Conservation (phyloP, 768 basidiomycete species). For the Kwoniella dejecticola region DNA sequence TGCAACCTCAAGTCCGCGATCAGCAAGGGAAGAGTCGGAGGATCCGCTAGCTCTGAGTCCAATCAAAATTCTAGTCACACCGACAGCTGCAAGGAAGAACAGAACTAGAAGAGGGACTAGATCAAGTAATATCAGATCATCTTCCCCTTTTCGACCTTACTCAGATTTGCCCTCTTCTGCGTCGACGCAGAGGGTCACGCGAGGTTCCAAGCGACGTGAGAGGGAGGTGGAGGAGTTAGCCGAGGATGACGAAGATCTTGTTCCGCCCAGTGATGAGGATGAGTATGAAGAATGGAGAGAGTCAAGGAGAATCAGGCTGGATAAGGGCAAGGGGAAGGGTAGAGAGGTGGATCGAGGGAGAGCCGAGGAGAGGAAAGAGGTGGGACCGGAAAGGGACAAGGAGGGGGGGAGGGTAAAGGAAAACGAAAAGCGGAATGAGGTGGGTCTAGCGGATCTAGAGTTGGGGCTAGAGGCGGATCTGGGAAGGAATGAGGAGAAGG, state of each 20-base stretch:
- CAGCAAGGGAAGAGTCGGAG: slow-evolving; percentile 10
- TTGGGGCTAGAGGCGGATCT: not conserved
- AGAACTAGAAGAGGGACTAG: not conserved
- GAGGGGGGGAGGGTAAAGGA: not conserved
- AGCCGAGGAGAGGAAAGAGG: not conserved
- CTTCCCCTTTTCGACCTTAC: not conserved
- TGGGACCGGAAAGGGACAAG: not conserved
- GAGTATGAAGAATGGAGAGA: slow-evolving; percentile 38
- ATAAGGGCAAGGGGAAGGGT: not conserved
- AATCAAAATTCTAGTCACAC: slow-evolving; percentile 3
- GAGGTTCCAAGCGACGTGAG: slow-evolving; percentile 15
- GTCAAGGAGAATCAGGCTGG: not conserved
- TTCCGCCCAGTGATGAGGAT: slow-evolving; percentile 39
- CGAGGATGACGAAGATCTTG: slow-evolving; percentile 26
- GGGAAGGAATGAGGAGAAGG: not conserved
- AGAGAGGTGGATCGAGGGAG: not conserved
- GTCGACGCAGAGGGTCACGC: slow-evolving; percentile 1
- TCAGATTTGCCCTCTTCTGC: slow-evolving; percentile 5
- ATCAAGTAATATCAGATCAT: not conserved
- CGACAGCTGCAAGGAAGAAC: not conserved
- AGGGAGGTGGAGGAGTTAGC: slow-evolving; percentile 11
- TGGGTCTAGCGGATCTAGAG: too few relatives aligned
- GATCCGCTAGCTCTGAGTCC: slow-evolving; percentile 26
- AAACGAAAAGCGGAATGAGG: too few relatives aligned
- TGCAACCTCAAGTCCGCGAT: not conserved